Base-by-base conservation (phyloP, 371 early-diverging fungal species). In the Rhizomucor miehei region DNA sequence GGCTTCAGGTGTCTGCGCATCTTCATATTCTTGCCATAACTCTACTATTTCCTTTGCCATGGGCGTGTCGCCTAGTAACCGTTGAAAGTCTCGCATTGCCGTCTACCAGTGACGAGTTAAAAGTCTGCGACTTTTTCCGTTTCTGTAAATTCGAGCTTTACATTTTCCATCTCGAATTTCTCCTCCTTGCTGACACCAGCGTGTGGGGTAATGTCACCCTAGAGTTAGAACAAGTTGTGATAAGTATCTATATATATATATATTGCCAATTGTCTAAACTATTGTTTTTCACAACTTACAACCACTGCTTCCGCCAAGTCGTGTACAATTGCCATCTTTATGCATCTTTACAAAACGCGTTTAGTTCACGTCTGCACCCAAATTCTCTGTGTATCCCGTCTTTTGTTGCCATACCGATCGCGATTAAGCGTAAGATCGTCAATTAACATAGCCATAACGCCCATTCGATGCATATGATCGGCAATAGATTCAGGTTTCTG, bases 381-480 rank as follows among this genome's bases (percentile, higher is more conserved):
- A 3, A 5, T 29, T 29, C 8, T 29, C 29, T 29, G 29, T 8
- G 29, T 29, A 29, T 5, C 8, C 29, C 29, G 5, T 29, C 5
- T 11, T 9, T 43, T 54, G 5, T 17, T 45, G 44, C n/a, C n/a
- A n/a, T 69, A 75, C 83, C 71, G 81, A 54, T 82, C 65, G 10
- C 78, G 69, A 46, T 82, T 69, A 2, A 85, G 63, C 19, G 71
- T 55, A 16, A 79, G 69, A 69, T 94, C 92, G 52, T 89, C 79
- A 47, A 93, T 68, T 12, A 91, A 70, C 80, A 93, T 80, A 1
- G 93, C 84, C 88, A 90, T 88, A 16, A 93, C 69, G 13, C 87
- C 80, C 94, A 95, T 93, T 8, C 95, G 82, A 80, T 94, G 86
- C 96, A 95, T 95, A 60, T 96, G 97, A 67, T 95, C 97, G 4